Evolutionary conservation across 192 early-diverging fungal species (phyloP).

Genomic region (Dissophora ornata): DNA sequence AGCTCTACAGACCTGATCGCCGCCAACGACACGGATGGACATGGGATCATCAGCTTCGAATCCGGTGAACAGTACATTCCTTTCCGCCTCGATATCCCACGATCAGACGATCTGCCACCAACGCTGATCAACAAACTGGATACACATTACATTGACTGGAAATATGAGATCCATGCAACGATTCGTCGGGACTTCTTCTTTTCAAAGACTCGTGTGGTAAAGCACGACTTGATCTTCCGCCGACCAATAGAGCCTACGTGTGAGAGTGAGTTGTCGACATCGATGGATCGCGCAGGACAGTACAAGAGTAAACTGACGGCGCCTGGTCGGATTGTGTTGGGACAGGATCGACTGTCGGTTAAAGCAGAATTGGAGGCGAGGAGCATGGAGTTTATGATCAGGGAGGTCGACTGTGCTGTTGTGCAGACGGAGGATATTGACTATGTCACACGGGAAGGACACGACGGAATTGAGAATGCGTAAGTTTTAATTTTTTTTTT

Average conservation of each 20-base stretch:
- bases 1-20: conserved; percentile 29
- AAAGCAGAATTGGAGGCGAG: conserved; percentile 38
- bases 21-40: conserved; percentile 46
- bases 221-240: conserved; percentile 49
- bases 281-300: conserved; percentile 38
- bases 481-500: conserved; percentile 25
- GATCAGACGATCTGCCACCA: conserved; percentile 22
- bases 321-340: conserved; percentile 39
- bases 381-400: conserved; percentile 49
- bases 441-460: conserved; percentile 18
- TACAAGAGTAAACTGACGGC: conserved; percentile 40
- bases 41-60: conserved; percentile 27
- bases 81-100: conserved; percentile 46
- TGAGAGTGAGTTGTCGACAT: conserved; percentile 21
- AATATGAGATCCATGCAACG: conserved; percentile 53
- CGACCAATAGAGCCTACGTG: conserved; percentile 24
- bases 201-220: conserved; percentile 42
- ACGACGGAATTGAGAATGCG: conserved; percentile 17
- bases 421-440: conserved; percentile 43
- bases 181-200: conserved; percentile 46
- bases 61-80: conserved; percentile 44
- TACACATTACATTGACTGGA: conserved; percentile 49
- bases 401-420: conserved; percentile 41
- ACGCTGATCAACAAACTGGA: conserved; percentile 54
- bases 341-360: conserved; percentile 38